Conservation (phyloP, 1,284 basidiomycete species). For the Ustilago bromivora region DNA sequence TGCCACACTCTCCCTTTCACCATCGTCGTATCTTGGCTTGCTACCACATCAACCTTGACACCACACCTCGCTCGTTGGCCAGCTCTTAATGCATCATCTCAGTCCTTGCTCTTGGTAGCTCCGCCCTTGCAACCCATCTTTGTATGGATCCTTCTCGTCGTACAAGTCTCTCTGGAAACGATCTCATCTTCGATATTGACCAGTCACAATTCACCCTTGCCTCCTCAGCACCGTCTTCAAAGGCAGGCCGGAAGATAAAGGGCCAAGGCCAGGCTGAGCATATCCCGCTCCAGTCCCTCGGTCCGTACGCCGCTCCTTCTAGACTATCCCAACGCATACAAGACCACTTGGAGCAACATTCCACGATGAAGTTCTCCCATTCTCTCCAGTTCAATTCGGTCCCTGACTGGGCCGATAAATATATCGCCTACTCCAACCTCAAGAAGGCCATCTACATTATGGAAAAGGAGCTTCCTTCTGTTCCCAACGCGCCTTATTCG, state of each 20-base stretch:
- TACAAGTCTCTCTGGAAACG: constrained; percentile 8
- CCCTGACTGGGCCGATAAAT: constrained; percentile 93
- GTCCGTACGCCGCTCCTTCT: constrained; percentile 9
- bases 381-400: constrained; percentile 93
- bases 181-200: constrained; percentile 6
- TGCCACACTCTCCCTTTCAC: background rate
- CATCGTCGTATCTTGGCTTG: background rate
- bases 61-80: background rate
- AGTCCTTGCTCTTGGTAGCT: constrained; percentile 8
- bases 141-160: constrained; percentile 25
- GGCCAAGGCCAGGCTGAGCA: constrained; percentile 31
- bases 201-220: background rate
- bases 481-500: constrained; percentile 33
- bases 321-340: constrained; percentile 22
- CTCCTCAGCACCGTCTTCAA: background rate
- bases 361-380: constrained; percentile 71
- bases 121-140: constrained; percentile 1
- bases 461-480: constrained; percentile 59
- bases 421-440: constrained; percentile 74
- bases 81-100: constrained; percentile 14
- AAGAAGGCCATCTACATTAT: constrained; percentile 68
- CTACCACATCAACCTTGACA: background rate
- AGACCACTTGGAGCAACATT: constrained; percentile 17
- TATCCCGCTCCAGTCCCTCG: constrained; percentile 41
- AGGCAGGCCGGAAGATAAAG: background rate